Base-by-base conservation (phyloP, 2,329 filamentous ascomycete genomes). In the Talaromyces pinophilus region DNA sequence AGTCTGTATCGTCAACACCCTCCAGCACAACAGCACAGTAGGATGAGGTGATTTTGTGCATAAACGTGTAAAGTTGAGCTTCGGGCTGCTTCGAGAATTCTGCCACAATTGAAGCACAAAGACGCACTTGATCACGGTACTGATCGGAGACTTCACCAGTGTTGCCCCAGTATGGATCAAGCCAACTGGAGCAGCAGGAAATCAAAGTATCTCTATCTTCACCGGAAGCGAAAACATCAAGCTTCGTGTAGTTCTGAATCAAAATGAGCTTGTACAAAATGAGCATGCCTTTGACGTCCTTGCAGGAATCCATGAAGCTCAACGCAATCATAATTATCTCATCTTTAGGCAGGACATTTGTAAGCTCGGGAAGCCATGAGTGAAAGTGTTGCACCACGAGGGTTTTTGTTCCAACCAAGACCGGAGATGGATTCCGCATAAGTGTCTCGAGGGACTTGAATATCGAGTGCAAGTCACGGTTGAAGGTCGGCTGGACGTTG, bases 381-480 rank as follows among this genome's bases (percentile, higher is more conserved):
- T 98, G 94, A 76, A 98, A 96, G 76, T 98, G 92, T 78, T 99
- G 95, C 13, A 98, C 93, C 2, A 96, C 89, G 60, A 99, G 82
- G 0, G 95, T 98, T 79, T 99, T 96, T 69, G 92, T 98, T 40
- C 95, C 95, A 15, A 98, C 91, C 28, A 98, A 82, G 19, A 93
- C 89, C 0, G 95, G 91, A 2, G 92, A 91, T 1, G 88, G 84
- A 76, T 92, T 97, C 67, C 89, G 88, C 92, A 99, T 97, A 80
- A 99, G 87, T 17, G 86, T 84, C 78, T 98, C 93, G 28, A 99
- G 84, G 1, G 92, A 91, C 75, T 93, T 93, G 82, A 98, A 98
- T 44, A 98, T 92, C 40, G 86, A 88, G 68, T 92, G 89, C 65
- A 98, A 81, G 72, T 97, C 92, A 68, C 92, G 87, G 57, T 89